Base-by-base conservation (phyloP, 345 rosid genomes). In the Citrus glauca region DNA sequence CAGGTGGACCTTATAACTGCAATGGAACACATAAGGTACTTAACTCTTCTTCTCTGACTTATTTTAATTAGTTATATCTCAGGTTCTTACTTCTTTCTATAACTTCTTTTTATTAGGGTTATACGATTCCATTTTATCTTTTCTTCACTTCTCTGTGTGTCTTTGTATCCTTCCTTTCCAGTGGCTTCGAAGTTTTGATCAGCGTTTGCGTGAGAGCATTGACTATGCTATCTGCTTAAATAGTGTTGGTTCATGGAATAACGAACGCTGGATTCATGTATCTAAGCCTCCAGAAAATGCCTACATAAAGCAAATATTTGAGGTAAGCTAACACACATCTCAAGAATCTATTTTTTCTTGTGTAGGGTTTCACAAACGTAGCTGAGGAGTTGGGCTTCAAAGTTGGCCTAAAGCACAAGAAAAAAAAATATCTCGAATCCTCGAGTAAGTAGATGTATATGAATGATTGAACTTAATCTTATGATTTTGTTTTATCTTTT, bases 171-270 rank as follows among this genome's bases (percentile, higher is more conserved):
- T 82, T 61, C 73, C 45, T 83, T 65, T 87, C 86, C 87, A 96
- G 99, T 96, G 99, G 99, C 93, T 96, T 81, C 86, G 89, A 82
- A 96, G 97, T 88, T 90, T 96, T 82, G 99, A 96, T 85, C 99
- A 96, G 80, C 94, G 97, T 74, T 80, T 92, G 87, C 95, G 95
- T 75, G 99, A 96, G 90, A 91, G 93, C 83, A 89, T 96, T 76
- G 99, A 94, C 82, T 94, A 94, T 88, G 99, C 99, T 74, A 89
- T 96, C 79, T 96, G 98, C 89, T 89, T 96, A 82, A 96, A 96
- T 88, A 94, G 94, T 79, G 78, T 96, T 85, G 98, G 97, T 63
- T 92, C 95, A 71, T 88, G 93, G 97, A 88, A 91, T 72, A 81
- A 83, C 75, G 89, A 89, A 77, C 84, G 93, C 63, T 86, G 86